These are phyloP conservation scores for Cenchrus fungigraminus DNA, from an alignment of 176 grass and related monocot genomes.

Conservation along the genomic window DNA sequence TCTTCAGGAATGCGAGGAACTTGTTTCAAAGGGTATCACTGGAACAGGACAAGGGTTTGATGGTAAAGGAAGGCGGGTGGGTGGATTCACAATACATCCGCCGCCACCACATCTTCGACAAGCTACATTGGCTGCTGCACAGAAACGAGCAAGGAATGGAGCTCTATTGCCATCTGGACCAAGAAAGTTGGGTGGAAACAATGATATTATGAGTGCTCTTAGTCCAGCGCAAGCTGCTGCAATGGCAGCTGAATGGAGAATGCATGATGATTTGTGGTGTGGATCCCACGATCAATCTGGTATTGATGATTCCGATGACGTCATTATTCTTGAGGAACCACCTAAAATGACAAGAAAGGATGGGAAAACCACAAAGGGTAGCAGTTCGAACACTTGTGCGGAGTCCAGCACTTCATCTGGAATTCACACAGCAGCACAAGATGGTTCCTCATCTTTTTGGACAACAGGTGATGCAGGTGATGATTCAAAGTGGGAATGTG, in stretches of 20 bases:
- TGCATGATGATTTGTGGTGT: slow-evolving; percentile 97
- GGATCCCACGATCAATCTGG: slow-evolving; percentile 61
- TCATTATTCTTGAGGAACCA: slow-evolving; percentile 39
- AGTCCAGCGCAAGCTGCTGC: slow-evolving; percentile 96
- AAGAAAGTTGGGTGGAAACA: slow-evolving; percentile 80
- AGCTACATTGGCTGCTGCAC: slow-evolving; percentile 71
- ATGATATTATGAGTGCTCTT: slow-evolving; percentile 83
- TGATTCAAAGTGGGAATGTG: slow-evolving; percentile 72
- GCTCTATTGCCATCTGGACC: slow-evolving; percentile 75
- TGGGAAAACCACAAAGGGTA: slow-evolving; percentile 13
- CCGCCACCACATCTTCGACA: slow-evolving; percentile 64
- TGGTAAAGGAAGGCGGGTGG: slow-evolving; percentile 69
- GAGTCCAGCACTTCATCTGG: slow-evolving; percentile 23
- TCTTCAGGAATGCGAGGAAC: slow-evolving; percentile 90
- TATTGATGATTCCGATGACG: slow-evolving; percentile 51
- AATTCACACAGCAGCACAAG: slow-evolving; percentile 22
- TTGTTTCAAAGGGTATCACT: slow-evolving; percentile 87
- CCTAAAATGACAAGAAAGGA: slow-evolving; percentile 34
- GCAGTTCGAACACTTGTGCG: slow-evolving; percentile 12
- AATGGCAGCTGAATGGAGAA: slow-evolving; percentile 94
- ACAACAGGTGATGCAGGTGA: slow-evolving; percentile 30
- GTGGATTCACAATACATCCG: slow-evolving; percentile 78
- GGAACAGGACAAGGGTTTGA: slow-evolving; percentile 91
- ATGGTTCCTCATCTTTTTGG: slow-evolving; percentile 52
- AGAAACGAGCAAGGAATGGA: slow-evolving; percentile 79